Conservation (phyloP, 2,329 filamentous ascomycete species). For the Aspergillus sergii region DNA sequence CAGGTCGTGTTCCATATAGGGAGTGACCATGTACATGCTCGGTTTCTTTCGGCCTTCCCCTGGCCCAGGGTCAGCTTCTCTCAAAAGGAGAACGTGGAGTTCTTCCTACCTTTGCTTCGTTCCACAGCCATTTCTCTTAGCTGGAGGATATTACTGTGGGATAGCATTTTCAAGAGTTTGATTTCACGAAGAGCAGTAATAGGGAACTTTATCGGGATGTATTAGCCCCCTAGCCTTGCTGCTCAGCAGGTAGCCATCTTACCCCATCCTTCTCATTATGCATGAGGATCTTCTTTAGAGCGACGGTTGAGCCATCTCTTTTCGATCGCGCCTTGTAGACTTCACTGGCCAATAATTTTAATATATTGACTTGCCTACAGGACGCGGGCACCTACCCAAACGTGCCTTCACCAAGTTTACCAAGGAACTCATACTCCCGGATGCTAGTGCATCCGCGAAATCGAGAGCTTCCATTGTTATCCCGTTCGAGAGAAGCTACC, state of each 20-base stretch:
- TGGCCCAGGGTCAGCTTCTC: conserved; percentile 36
- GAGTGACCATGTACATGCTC: conserved; percentile 98
- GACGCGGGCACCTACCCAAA: conserved; percentile 68
- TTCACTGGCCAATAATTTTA: conserved; percentile 58
- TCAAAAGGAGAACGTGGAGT: neutral
- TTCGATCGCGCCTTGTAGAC: conserved; percentile 86
- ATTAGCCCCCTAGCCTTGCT: neutral
- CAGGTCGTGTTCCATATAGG: conserved; percentile 99
- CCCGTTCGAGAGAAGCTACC: conserved; percentile 48
- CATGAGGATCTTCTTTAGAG: conserved; percentile 98
- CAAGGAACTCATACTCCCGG: conserved; percentile 43
- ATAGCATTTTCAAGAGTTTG: conserved; percentile 94
- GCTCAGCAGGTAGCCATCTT: conserved; percentile 31
- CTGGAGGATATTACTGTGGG: conserved; percentile 81
- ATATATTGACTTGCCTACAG: conserved; percentile 9
- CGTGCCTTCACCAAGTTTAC: conserved; percentile 83
- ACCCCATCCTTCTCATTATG: conserved; percentile 98
- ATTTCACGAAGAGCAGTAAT: conserved; percentile 97
- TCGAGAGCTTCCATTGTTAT: conserved; percentile 53
- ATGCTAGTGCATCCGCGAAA: conserved; percentile 78
- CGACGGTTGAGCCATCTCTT: conserved; percentile 74
- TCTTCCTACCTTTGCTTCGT: conserved; percentile 59
- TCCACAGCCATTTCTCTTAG: conserved; percentile 98
- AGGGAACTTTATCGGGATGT: conserved; percentile 66
- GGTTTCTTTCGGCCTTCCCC: conserved; percentile 74